phyloP scores from a whole-genome alignment of 768 basidiomycete species.

The Leccinellum luteum region DNA sequence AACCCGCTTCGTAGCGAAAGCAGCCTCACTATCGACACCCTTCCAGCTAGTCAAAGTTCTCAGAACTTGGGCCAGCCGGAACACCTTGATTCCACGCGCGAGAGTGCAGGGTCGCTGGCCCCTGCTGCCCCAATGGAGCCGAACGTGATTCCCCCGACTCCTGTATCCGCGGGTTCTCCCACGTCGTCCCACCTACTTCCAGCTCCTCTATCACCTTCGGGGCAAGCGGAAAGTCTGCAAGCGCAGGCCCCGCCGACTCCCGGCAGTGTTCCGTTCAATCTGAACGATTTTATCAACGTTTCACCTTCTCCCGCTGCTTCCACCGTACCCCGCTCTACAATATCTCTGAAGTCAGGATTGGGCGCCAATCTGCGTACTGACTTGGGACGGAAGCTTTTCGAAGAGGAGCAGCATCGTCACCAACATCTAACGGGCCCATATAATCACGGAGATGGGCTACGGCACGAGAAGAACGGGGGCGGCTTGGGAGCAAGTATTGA shows the following conservation, averaged over 20 bases:
- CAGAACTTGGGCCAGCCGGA: slow-evolving; percentile 20
- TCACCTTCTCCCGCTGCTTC: slow-evolving; percentile 59
- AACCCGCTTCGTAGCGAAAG: slow-evolving; percentile 28
- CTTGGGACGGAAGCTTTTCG: slow-evolving; percentile 65
- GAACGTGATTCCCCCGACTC: slow-evolving; percentile 34
- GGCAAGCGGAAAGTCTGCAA: slow-evolving; percentile 22
- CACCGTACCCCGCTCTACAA: slow-evolving; percentile 29
- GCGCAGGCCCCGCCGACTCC: slow-evolving; percentile 38
- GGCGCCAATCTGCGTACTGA: slow-evolving; percentile 59
- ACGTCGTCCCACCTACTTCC: slow-evolving; percentile 25
- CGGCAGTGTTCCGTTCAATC: slow-evolving; percentile 49
- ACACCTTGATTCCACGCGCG: slow-evolving; percentile 15
- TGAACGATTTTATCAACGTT: slow-evolving; percentile 71
- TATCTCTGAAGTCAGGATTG: slow-evolving; percentile 31
- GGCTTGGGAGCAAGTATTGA: slow-evolving; percentile 32
- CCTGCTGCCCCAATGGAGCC: slow-evolving; percentile 31
- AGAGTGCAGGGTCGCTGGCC: slow-evolving; percentile 17
- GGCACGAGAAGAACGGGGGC: slow-evolving; percentile 26
- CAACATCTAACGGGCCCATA: slow-evolving; percentile 17
- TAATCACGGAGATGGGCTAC: slow-evolving; percentile 21
- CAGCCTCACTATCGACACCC: slow-evolving; percentile 22
- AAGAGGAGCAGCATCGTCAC: slow-evolving; percentile 61
- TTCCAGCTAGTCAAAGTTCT: slow-evolving; percentile 28
- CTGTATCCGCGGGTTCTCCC: slow-evolving; percentile 25
- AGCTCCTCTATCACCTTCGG: slow-evolving; percentile 24